A percentile compares a stretch with the other conserved stretches of the same genome.
phyloP scores from a whole-genome alignment of 805 yeast species.

The Suhomyces pyralidae region DNA sequence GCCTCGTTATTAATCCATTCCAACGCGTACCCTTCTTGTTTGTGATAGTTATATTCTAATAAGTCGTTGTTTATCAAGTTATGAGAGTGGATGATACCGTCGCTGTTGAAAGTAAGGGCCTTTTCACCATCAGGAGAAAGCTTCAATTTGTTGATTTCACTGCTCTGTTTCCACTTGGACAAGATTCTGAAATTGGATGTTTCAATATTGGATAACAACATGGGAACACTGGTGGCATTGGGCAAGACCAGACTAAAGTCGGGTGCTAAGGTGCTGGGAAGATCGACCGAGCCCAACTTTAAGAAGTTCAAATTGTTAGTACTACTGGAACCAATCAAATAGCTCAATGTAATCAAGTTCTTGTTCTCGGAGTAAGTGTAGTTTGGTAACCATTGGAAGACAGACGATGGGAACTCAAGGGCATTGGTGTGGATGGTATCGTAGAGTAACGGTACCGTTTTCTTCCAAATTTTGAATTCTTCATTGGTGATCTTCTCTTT shows the following conservation, averaged over 20 bases:
- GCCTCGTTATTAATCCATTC: constrained; percentile 56
- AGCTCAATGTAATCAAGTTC: constrained; percentile 32
- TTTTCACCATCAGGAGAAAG: constrained; percentile 47
- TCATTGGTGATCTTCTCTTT: constrained; percentile 67
- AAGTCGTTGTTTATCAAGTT: constrained; percentile 18
- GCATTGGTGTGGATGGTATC: constrained; percentile 69
- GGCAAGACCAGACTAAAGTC: constrained; percentile 27
- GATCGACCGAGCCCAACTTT: constrained; percentile 40
- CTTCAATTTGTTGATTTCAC: constrained; percentile 64
- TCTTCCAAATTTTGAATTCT: constrained; percentile 79
- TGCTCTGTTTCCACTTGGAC: constrained; percentile 58
- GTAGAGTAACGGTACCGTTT: constrained; percentile 75
- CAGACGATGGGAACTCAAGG: constrained; percentile 66
- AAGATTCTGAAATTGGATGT: constrained; percentile 40
- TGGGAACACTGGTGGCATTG: constrained; percentile 18
- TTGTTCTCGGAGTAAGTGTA: constrained; percentile 27
- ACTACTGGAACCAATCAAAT: constrained; percentile 50
- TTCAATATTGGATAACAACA: constrained; percentile 14
- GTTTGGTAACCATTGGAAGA: constrained; percentile 66
- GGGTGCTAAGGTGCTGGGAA: constrained; percentile 51
- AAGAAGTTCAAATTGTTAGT: constrained; percentile 43
- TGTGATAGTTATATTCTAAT: constrained; percentile 49
- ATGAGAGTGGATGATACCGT: constrained; percentile 49
- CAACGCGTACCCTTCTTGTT: constrained; percentile 64
- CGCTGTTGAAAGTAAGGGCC: constrained; percentile 54